These are phyloP conservation scores for Calonectria pseudoreteaudii DNA, from an alignment of 2,329 filamentous ascomycete genomes.

Conservation along the genomic window DNA sequence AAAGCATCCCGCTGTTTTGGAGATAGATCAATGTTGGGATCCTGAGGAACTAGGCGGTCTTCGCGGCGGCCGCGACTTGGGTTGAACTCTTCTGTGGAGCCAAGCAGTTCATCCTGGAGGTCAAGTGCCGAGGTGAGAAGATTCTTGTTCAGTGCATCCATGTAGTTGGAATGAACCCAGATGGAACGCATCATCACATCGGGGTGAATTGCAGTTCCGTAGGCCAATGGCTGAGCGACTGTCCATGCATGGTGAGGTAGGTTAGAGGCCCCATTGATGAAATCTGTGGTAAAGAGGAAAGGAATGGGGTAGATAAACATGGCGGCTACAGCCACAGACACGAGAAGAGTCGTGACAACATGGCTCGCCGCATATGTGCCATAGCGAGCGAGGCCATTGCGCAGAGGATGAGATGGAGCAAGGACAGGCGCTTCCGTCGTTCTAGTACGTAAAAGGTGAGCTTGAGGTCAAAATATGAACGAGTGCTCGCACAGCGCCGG, in stretches of 20 bases:
- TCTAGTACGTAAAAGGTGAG: conserved; percentile 55
- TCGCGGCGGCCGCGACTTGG: conserved; percentile 54
- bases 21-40: conserved; percentile 53
- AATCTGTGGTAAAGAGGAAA: conserved; percentile 79
- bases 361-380: conserved; percentile 78
- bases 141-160: conserved; percentile 76
- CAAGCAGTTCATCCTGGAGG: conserved; percentile 77
- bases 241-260: conserved; percentile 87
- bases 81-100: conserved; percentile 67
- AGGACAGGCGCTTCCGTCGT: conserved; percentile 80
- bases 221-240: conserved; percentile 73
- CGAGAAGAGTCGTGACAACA: conserved; percentile 78
- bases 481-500: conserved; percentile 3
- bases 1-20: conserved; percentile 63
- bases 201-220: conserved; percentile 61
- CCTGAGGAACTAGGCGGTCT: conserved; percentile 37
- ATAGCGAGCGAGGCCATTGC: conserved; percentile 74
- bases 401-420: conserved; percentile 72
- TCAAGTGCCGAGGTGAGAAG: conserved; percentile 75
- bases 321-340: conserved; percentile 78
- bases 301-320: conserved; percentile 80
- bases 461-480: conserved; percentile 19
- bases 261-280: conserved; percentile 76
- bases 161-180: conserved; percentile 86
- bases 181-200: conserved; percentile 87